Conservation (phyloP, 805 yeast genomes). For the Pichia pseudocactophila region DNA sequence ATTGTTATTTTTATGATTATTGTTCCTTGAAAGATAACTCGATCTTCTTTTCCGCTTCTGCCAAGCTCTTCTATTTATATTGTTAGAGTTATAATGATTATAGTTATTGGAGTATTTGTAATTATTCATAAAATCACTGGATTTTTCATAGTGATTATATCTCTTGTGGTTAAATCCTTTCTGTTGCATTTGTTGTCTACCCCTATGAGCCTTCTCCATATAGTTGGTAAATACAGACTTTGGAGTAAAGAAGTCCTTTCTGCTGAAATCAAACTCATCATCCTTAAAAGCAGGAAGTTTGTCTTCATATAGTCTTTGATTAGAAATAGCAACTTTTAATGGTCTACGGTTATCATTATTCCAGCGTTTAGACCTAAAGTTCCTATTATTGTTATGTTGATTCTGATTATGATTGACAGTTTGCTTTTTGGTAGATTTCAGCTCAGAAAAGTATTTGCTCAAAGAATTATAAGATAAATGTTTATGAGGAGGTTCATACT, state of each 20-base stretch:
- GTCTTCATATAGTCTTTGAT: conserved; percentile 15
- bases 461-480: not conserved
- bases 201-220: conserved; percentile 51
- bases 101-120: conserved; percentile 6
- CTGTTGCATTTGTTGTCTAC: conserved; percentile 11
- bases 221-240: conserved; percentile 63
- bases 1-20: conserved; percentile 9
- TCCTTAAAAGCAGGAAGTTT: conserved; percentile 15
- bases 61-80: conserved; percentile 24
- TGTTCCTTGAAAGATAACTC: conserved; percentile 12
- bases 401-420: not conserved
- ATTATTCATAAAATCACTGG: conserved; percentile 6
- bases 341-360: conserved; percentile 22
- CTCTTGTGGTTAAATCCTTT: conserved; percentile 9
- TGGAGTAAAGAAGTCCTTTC: conserved; percentile 74
- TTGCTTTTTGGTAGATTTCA: not conserved
- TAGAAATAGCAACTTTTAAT: conserved; percentile 21
- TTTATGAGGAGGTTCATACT: conserved; percentile 13
- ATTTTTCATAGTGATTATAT: conserved; percentile 2
- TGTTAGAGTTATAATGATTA: conserved; percentile 3
- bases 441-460: not conserved
- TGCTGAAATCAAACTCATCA: conserved; percentile 33
- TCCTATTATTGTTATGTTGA: conserved; percentile 1
- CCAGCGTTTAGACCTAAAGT: conserved; percentile 14
- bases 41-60: conserved; percentile 22